phyloP scores from a whole-genome alignment of 192 early-diverging fungal genomes.

The Coemansia aciculifera region DNA sequence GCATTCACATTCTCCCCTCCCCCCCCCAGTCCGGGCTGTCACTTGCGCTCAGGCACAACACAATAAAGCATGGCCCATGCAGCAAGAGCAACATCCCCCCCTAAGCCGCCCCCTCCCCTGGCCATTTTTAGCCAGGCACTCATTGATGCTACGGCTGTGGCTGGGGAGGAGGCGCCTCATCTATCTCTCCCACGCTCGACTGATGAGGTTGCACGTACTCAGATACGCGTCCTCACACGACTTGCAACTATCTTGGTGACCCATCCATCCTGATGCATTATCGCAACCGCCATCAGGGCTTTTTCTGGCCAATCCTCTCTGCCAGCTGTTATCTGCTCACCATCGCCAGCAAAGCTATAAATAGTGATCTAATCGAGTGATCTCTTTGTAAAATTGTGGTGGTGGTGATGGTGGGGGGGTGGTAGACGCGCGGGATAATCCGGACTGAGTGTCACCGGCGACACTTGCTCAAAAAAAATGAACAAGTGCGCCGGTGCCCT shows the following conservation, averaged over 20 bases:
- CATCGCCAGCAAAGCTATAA: background rate
- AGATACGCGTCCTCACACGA: background rate
- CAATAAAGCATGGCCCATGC: background rate
- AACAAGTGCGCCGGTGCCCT: constrained; percentile 23
- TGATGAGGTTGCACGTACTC: background rate
- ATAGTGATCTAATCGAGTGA: constrained; percentile 1
- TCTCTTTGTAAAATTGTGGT: background rate
- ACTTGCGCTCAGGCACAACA: background rate
- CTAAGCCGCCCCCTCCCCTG: background rate
- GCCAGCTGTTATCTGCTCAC: background rate
- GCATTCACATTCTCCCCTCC: background rate
- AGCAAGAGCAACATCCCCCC: background rate
- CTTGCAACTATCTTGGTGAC: background rate
- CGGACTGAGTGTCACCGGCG: constrained; percentile 43
- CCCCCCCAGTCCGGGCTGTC: background rate
- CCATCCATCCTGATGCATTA: background rate
- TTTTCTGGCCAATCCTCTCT: background rate
- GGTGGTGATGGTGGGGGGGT: constrained; percentile 10
- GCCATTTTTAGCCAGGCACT: background rate
- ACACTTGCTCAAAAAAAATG: background rate
- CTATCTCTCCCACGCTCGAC: constrained; percentile 3
- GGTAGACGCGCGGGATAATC: constrained; percentile 43
- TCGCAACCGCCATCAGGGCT: background rate
- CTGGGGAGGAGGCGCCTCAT: background rate
- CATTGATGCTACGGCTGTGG: background rate